Conservation (phyloP, 2,329 filamentous ascomycete species). For the Chalara sp. region DNA sequence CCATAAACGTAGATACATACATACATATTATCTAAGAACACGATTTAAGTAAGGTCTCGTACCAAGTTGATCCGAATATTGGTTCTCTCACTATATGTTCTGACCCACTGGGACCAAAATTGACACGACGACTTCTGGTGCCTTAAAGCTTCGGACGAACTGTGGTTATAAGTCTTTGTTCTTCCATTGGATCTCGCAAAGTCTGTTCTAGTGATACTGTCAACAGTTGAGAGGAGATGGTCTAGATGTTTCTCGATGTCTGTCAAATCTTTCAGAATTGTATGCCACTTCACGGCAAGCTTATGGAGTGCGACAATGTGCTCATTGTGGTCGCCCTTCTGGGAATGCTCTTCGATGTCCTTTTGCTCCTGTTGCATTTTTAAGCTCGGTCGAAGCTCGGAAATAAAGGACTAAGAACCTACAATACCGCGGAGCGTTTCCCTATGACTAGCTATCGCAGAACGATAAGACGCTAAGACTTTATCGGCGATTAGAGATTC, state of each 20-base stretch:
- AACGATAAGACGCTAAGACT: background rate
- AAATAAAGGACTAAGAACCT: background rate
- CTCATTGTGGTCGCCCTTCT: too few relatives aligned
- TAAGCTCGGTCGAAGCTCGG: too few relatives aligned
- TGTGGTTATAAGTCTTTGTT: too few relatives aligned
- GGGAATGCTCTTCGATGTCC: too few relatives aligned
- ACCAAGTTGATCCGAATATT: background rate
- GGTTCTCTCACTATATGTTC: background rate
- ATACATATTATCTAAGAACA: too few relatives aligned
- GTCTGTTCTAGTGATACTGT: too few relatives aligned
- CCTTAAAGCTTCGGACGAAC: background rate
- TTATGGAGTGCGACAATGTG: background rate
- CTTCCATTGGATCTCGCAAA: too few relatives aligned
- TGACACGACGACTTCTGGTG: background rate
- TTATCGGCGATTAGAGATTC: background rate
- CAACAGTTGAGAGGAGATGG: background rate
- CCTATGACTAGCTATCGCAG: background rate
- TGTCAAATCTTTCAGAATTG: background rate
- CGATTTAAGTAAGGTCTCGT: background rate
- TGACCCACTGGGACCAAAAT: background rate
- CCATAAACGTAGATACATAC: too few relatives aligned
- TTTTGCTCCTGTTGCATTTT: background rate
- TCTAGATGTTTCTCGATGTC: background rate
- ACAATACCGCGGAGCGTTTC: background rate
- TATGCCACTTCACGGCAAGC: background rate